Conservation (phyloP, 2,329 filamentous ascomycete genomes). For the Calycina herbarum region DNA sequence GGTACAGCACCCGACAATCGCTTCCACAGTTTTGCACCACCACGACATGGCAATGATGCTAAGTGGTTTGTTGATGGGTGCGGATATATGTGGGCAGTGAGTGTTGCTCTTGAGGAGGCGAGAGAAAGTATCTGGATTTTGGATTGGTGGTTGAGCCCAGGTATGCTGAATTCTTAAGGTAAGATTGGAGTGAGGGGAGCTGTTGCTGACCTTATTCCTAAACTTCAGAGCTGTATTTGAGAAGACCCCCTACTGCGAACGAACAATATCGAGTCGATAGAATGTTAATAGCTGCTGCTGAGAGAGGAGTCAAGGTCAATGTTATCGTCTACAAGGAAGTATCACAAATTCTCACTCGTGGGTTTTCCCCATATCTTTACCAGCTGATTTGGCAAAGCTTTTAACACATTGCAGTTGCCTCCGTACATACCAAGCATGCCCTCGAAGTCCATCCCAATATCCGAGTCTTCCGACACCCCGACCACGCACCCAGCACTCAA, state of each 20-base stretch:
- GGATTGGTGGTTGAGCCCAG: constrained; percentile 85
- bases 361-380: constrained; percentile 44
- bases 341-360: constrained; percentile 74
- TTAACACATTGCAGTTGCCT: constrained; percentile 53
- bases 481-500: constrained; percentile 75
- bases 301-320: constrained; percentile 80
- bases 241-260: constrained; percentile 77
- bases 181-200: background rate
- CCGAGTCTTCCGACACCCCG: constrained; percentile 84
- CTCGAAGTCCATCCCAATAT: constrained; percentile 85
- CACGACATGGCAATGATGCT: constrained; percentile 67
- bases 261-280: constrained; percentile 81
- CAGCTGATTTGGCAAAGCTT: constrained; percentile 3
- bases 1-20: constrained; percentile 49
- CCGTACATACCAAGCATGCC: constrained; percentile 74
- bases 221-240: constrained; percentile 71
- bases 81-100: constrained; percentile 84
- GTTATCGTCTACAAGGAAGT: constrained; percentile 94
- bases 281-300: constrained; percentile 77
- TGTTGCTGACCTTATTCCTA: background rate
- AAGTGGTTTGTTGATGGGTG: constrained; percentile 91
- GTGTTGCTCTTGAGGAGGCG: constrained; percentile 74
- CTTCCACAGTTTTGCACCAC: constrained; percentile 70
- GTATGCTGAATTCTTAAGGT: constrained; percentile 12
- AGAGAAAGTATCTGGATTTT: constrained; percentile 76